phyloP scores from a whole-genome alignment of 768 basidiomycete genomes.

The Phlegmacium glaucopus region DNA sequence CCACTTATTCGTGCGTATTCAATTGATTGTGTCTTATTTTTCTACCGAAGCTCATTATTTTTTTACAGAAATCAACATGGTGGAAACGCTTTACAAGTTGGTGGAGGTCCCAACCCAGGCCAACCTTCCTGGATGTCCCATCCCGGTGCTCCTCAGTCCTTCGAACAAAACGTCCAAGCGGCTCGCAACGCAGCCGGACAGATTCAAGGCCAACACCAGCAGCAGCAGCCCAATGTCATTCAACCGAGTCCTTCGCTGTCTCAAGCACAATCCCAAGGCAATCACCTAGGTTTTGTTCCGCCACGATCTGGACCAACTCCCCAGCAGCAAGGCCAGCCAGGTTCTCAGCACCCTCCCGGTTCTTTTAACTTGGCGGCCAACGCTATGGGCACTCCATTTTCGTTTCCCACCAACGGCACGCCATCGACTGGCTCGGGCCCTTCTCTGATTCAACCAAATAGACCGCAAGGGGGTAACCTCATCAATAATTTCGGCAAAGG shows the following conservation, averaged over 20 bases:
- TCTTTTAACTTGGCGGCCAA: slow-evolving; percentile 9
- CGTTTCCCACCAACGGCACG: slow-evolving; percentile 10
- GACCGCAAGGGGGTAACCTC: slow-evolving; percentile 4
- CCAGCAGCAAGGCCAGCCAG: slow-evolving; percentile 8
- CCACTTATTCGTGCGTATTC: slow-evolving; percentile 4
- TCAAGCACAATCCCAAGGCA: slow-evolving; percentile 16
- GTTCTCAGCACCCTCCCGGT: slow-evolving; percentile 4
- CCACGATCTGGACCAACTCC: slow-evolving; percentile 21
- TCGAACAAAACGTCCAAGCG: slow-evolving; percentile 7
- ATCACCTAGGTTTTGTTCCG: slow-evolving; percentile 16
- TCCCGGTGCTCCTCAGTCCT: slow-evolving; percentile 5
- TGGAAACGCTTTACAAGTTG: slow-evolving; percentile 5
- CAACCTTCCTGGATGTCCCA: slow-evolving; percentile 8
- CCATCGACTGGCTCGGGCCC: slow-evolving; percentile 7
- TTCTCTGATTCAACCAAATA: slow-evolving; percentile 6
- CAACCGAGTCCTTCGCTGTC: slow-evolving; percentile 20
- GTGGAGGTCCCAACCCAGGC: background rate
- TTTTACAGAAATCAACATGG: slow-evolving; percentile 8
- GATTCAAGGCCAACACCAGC: slow-evolving; percentile 11
- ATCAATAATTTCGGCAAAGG: slow-evolving; percentile 2
- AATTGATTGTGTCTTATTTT: background rate
- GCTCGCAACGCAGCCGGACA: slow-evolving; percentile 6
- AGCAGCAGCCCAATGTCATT: slow-evolving; percentile 22
- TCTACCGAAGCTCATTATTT: background rate
- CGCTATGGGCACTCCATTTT: slow-evolving; percentile 13